These are phyloP conservation scores for Sordaria brevicollis DNA, from an alignment of 495 filamentous ascomycete species.

Conservation along the genomic window DNA sequence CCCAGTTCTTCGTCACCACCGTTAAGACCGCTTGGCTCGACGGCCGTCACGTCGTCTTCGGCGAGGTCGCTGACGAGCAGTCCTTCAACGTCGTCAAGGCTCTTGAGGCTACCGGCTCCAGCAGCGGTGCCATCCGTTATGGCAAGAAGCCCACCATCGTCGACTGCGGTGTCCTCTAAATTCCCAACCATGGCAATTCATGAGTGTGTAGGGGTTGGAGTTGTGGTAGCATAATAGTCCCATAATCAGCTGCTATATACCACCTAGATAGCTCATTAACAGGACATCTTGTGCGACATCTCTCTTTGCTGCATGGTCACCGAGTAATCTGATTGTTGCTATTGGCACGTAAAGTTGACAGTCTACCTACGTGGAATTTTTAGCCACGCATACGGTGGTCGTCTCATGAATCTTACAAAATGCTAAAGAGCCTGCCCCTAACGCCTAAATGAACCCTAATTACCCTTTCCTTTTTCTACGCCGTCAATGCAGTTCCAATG, in stretches of 20 bases:
- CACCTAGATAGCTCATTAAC: neutral
- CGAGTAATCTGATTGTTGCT: neutral
- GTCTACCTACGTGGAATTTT: neutral
- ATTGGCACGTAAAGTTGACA: neutral
- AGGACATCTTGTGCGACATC: neutral
- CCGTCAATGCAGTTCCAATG: neutral
- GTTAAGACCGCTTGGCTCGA: slow-evolving; percentile 64
- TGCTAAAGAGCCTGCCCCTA: neutral
- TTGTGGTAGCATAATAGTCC: neutral
- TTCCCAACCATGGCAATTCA: neutral
- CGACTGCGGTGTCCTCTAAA: slow-evolving; percentile 46
- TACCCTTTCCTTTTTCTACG: neutral
- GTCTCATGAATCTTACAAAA: neutral
- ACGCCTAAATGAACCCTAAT: neutral
- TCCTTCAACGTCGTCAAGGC: slow-evolving; percentile 57
- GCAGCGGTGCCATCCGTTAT: slow-evolving; percentile 51
- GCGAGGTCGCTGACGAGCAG: slow-evolving; percentile 56
- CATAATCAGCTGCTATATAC: neutral
- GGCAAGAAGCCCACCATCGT: slow-evolving; percentile 58
- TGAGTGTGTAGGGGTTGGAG: neutral
- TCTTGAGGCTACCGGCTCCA: slow-evolving; percentile 60
- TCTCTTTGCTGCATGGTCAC: neutral
- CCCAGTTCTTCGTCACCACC: slow-evolving; percentile 73
- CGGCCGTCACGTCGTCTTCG: slow-evolving; percentile 75
- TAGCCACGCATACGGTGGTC: neutral